Conservation (phyloP, 331 rosid species). For the Phaseolus coccineus region DNA sequence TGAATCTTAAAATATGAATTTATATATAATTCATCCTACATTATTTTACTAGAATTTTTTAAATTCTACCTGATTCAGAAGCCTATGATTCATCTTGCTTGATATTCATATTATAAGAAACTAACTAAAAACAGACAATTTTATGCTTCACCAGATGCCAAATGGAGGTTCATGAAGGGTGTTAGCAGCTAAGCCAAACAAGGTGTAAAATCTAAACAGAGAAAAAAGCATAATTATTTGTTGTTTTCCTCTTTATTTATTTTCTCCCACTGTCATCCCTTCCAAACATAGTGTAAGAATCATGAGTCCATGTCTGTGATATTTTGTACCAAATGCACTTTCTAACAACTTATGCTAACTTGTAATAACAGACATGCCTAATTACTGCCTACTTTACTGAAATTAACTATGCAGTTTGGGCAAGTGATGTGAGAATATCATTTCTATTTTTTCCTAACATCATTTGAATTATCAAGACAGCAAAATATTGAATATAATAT, state of each 20-base stretch:
- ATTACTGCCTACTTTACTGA: background rate
- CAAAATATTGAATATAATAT: conserved; percentile 20
- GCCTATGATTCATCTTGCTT: too few relatives aligned
- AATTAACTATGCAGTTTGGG: background rate
- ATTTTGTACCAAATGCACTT: conserved; percentile 10
- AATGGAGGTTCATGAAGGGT: conserved; percentile 4
- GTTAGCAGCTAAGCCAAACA: conserved; percentile 3
- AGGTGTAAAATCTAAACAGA: background rate
- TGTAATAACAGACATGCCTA: background rate
- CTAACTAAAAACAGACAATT: conserved; percentile 6
- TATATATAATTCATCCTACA: too few relatives aligned
- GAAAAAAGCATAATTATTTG: too few relatives aligned
- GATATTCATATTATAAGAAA: too few relatives aligned
- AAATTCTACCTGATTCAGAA: too few relatives aligned
- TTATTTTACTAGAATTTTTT: too few relatives aligned
- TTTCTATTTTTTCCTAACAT: background rate
- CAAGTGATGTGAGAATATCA: conserved; percentile 9
- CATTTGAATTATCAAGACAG: conserved; percentile 12
- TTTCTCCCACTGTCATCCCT: background rate
- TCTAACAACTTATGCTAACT: background rate
- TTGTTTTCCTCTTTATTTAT: background rate
- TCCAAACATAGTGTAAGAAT: background rate
- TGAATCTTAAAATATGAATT: too few relatives aligned
- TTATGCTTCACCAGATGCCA: background rate
- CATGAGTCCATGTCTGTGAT: background rate